Evolutionary conservation across 257 asterid genomes (phyloP), one percentile per base, ranked within the genome.

Genomic region (Capsicum chinense): DNA sequence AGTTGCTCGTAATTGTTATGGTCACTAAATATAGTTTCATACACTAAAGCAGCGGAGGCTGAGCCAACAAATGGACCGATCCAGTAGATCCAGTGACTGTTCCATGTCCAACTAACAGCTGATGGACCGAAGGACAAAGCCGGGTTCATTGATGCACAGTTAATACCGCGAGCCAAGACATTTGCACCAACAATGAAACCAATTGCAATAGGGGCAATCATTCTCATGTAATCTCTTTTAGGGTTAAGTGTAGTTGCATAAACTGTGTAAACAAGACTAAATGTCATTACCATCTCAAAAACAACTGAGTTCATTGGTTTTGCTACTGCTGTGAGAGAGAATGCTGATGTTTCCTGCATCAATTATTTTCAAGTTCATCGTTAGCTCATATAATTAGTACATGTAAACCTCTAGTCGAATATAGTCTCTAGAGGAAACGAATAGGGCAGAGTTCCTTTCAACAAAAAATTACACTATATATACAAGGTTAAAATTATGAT

Each of bases 71-170:
- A 88, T 0, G 97, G 97, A 47, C 97, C 97, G 9, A 91, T 88
- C 97, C 97, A 93, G 88, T 93, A 93, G 14, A 93, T 93, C 97
- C 97, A 93, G 87, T 93, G 97, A 89, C 90, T 81, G 44, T 48
- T 81, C 98, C 96, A 93, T 47, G 94, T 85, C 97, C 97, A 93
- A 90, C 94, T 91, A 5, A 93, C 96, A 10, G 88, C 94, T 0
- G 98, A 95, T 0, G 98, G 98, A 1, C 98, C 98, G 21, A 93
- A 93, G 4, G 98, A 91, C 60, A 92, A 92, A 9, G 98, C 98
- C 0, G 97, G 98, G 91, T 93, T 93, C 98, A 93, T 93, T 11
- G 98, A 93, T 19, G 94, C 98, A 2, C 98, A 97, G 15, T 86
- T 89, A 3, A 93, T 95, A 0, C 98, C 98, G 10, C 97, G 97